phyloP scores from a whole-genome alignment of 106 monocot genomes.

The Amphibolis antarctica region DNA sequence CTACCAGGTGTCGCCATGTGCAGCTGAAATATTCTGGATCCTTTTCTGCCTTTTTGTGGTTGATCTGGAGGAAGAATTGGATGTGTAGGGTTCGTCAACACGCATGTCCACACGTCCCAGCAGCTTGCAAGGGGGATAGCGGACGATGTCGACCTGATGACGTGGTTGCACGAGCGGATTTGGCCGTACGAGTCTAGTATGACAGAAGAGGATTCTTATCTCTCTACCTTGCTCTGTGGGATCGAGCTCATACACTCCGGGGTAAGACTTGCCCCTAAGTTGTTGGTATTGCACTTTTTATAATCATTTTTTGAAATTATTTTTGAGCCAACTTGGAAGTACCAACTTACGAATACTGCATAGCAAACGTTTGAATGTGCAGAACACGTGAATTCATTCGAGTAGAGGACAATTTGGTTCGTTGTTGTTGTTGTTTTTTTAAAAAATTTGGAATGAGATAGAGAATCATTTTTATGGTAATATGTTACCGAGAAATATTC shows the following conservation, averaged over 20 bases:
- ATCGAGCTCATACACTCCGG: slow-evolving; percentile 88
- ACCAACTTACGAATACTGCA: no score
- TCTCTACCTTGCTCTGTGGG: slow-evolving; percentile 87
- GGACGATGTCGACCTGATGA: slow-evolving; percentile 83
- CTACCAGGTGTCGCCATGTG: no score
- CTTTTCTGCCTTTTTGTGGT: no score
- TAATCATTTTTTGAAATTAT: neutral
- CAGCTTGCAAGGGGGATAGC: slow-evolving; percentile 86
- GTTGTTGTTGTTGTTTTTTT: no score
- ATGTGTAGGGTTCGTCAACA: slow-evolving; percentile 66
- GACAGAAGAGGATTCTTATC: slow-evolving; percentile 83
- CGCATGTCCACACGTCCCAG: slow-evolving; percentile 94
- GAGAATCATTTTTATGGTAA: no score
- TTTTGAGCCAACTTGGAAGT: no score
- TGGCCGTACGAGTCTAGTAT: slow-evolving; percentile 87
- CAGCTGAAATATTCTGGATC: no score
- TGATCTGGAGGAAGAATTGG: neutral
- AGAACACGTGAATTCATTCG: no score
- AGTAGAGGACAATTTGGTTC: no score
- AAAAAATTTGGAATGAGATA: no score
- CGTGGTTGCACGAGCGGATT: slow-evolving; percentile 82
- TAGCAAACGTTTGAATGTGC: no score
- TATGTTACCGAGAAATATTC: no score
- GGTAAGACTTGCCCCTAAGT: slow-evolving; percentile 16
- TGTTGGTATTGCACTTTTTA: neutral